Base-by-base conservation (phyloP, 2,329 filamentous ascomycete genomes). In the Beauveria medogensis region DNA sequence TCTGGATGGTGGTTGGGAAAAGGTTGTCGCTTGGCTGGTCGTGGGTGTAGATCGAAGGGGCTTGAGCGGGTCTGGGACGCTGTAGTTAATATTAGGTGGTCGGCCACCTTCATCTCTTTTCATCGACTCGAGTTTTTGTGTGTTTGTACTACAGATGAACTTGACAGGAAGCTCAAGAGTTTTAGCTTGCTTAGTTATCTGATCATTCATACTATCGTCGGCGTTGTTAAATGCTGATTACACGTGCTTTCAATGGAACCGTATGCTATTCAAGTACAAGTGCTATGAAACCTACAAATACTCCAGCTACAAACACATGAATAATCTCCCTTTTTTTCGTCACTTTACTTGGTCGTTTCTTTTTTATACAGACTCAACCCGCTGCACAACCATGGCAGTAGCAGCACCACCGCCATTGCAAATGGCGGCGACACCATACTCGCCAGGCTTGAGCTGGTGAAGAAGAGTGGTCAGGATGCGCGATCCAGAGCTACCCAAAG, bases 321-420 rank as follows among this genome's bases (percentile, higher is more conserved):
- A 20, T 34, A 26, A 7, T 30, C 24, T 37, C 6, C 5, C 20
- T 14, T 37, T 48, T 48, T 28, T 41, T 26, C 14, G 7, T 24
- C 5, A 5, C 9, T 40, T 41, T 10, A 6, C 20, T 26, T 50
- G 4, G 9, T 46, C 37, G 18, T 48, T 14, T 24, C 9, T 51
- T 50, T 0, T 22, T 70, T 70, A 84, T 59, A 82, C 80, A 55
- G 77, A 77, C 65, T 89, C 87, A 66, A 93, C 81, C 68, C 86
- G 86, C 76, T 97, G 92, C 59, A 99, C 91, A 54, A 97, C 91
- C 71, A 97, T 82, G 0, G 92, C 94, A 10, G 90, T 93, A 1
- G 93, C 91, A 16, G 92, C 93, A 63, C 94, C 94, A 47, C 94
- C 94, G 51, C 94, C 94, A 69, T 99, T 99, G 78, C 94, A 97